A percentile compares a stretch with the other conserved stretches of the same genome.
Evolutionary conservation across 371 early-diverging fungal species (phyloP).

Genomic region (Chytridiales sp.): DNA sequence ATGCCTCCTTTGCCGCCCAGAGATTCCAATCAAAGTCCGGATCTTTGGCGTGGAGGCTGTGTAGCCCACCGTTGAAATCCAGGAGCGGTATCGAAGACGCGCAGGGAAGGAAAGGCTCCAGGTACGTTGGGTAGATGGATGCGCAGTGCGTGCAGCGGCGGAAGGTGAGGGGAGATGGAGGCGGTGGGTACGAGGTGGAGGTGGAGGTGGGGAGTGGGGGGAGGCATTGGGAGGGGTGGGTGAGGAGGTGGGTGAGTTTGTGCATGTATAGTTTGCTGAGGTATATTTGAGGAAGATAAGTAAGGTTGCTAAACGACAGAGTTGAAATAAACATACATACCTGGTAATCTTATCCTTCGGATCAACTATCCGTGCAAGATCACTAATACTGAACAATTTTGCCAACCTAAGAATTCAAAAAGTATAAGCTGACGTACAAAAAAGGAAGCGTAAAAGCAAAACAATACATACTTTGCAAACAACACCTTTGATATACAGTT

Average conservation of each 20-base stretch:
- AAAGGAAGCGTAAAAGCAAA: neutral
- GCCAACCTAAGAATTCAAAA: constrained; percentile 30
- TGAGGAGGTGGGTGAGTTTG: constrained; percentile 31
- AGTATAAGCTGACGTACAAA: neutral
- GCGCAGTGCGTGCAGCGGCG: constrained; percentile 13
- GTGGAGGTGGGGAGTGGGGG: constrained; percentile 18
- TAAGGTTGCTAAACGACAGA: neutral
- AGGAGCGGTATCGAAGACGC: neutral
- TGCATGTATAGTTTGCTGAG: constrained; percentile 40
- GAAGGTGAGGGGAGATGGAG: constrained; percentile 7
- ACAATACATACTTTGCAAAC: constrained; percentile 27
- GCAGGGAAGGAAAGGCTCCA: constrained; percentile 4
- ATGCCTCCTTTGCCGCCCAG: constrained; percentile 26
- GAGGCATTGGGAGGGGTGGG: constrained; percentile 24
- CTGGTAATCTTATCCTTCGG: constrained; percentile 43
- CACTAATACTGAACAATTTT: constrained; percentile 27
- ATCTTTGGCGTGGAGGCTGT: constrained; percentile 22
- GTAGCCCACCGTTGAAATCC: constrained; percentile 16
- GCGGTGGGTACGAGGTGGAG: neutral
- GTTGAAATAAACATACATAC: constrained; percentile 11
- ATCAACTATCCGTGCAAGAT: constrained; percentile 35
- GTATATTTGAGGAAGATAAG: neutral
- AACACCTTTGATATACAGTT: constrained; percentile 35
- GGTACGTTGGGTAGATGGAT: constrained; percentile 10
- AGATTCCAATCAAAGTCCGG: constrained; percentile 34